These are phyloP conservation scores for Hippophae rhamnoides DNA, from an alignment of 306 rosid species.

Conservation along the genomic window DNA sequence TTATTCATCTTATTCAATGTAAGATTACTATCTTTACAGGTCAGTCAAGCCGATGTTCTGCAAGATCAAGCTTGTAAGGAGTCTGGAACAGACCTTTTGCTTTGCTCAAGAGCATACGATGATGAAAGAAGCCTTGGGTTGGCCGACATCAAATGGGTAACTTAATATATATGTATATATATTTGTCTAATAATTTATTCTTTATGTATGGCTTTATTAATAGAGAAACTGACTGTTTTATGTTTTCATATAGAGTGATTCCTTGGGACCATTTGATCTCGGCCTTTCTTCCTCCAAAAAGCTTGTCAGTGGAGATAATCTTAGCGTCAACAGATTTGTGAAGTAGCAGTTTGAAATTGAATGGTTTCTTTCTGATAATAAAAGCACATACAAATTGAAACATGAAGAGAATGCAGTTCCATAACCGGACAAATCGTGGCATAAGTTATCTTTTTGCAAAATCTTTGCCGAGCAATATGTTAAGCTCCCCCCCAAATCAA, in stretches of 20 bases:
- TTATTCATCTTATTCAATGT: not conserved
- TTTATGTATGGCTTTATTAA: not conserved
- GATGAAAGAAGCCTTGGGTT: constrained; percentile 85
- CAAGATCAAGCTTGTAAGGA: constrained; percentile 33
- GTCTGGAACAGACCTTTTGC: constrained; percentile 28
- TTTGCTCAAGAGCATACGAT: constrained; percentile 32
- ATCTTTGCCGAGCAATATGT: not conserved
- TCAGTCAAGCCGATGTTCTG: constrained; percentile 25
- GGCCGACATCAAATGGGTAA: constrained; percentile 78
- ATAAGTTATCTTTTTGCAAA: not conserved
- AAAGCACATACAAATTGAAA: constrained; percentile 8
- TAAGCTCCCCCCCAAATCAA: too few relatives aligned
- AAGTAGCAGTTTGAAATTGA: constrained; percentile 30
- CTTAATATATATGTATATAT: not conserved
- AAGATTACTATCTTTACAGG: constrained; percentile 25
- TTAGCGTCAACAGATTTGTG: constrained; percentile 35
- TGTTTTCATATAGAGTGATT: constrained; percentile 44
- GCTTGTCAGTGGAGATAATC: constrained; percentile 34
- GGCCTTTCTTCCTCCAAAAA: constrained; percentile 49
- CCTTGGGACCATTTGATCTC: constrained; percentile 81
- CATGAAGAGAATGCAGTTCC: not conserved
- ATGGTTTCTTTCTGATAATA: constrained; percentile 10
- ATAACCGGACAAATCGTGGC: not conserved
- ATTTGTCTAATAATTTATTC: constrained; percentile 6
- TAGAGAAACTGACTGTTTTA: constrained; percentile 14